Evolutionary conservation across 495 filamentous ascomycete species (phyloP).

Genomic region (Patellaria atrata): DNA sequence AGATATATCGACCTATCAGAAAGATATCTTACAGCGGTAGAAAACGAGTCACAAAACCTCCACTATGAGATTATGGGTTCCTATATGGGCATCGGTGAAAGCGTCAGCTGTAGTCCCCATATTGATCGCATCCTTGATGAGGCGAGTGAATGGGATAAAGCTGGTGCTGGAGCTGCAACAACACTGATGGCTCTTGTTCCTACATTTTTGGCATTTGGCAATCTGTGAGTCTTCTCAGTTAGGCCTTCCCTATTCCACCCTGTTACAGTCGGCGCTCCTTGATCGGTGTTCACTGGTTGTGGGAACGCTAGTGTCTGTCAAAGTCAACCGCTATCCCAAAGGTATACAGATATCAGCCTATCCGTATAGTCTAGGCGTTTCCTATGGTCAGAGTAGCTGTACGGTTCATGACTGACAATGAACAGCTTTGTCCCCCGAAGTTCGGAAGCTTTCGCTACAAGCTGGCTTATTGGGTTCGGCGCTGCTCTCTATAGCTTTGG

Average conservation of each 20-base stretch:
- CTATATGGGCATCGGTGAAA: conserved; percentile 11
- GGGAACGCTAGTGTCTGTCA: too few species aligned
- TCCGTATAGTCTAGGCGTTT: too few species aligned
- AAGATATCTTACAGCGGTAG: conserved; percentile 2
- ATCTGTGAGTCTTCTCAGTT: conserved; percentile 4
- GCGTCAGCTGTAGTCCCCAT: conserved; percentile 1
- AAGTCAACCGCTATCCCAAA: too few species aligned
- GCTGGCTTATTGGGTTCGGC: conserved; percentile 7
- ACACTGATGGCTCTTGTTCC: conserved; percentile 17
- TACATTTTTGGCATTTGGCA: conserved; percentile 17
- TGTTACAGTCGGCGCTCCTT: too few species aligned
- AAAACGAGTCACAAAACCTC: not conserved
- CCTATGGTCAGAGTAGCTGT: too few species aligned
- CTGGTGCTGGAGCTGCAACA: conserved; percentile 9
- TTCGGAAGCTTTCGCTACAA: conserved; percentile 16
- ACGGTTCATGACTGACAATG: too few species aligned
- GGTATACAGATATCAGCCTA: too few species aligned
- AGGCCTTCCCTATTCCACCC: not conserved
- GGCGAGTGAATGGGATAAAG: conserved; percentile 11
- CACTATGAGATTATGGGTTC: conserved; percentile 5
- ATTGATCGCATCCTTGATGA: conserved; percentile 9
- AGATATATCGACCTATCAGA: not conserved
- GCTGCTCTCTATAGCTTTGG: conserved; percentile 14
- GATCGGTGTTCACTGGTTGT: too few species aligned
- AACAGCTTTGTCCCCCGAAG: conserved; percentile 12